Evolutionary conservation across 306 rosid species (phyloP), one percentile per base, ranked within the genome.

Genomic region (Albizia julibrissin): DNA sequence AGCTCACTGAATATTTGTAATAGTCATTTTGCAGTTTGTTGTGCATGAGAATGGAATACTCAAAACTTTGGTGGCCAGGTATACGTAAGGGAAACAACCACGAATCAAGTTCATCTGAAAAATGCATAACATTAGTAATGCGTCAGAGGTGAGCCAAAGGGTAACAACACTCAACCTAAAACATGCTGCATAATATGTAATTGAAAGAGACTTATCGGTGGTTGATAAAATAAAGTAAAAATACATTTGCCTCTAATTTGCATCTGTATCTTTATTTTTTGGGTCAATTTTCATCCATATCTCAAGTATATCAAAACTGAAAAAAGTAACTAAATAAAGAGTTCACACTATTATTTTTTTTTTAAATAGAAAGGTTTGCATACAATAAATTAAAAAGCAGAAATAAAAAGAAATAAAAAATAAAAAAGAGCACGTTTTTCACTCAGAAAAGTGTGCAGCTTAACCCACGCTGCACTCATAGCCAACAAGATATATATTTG

Each of bases 1-100:
- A 78, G 82, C 85, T 91, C 76, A 90, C 85, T 26, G 98, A 92
- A 59, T 80, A 68, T 81, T 69, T 82, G 69, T 88, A 89, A 67
- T 89, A 52, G 58, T 5, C 9, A 50, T 18, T 3, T 1, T 14
- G 22, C 58, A 16, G 58, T 50, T 18, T 19, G 1, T 16, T 19
- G 10, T 6, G n/a, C 22, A 18, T 6, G 8, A 6, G 16, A 18
- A 50, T 50, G 58, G 16, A 50, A 50, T 18, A 5, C 58, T 18
- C 22, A 15, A 50, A 50, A 50, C 58, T 18, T 15, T 50, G 1
- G n/a, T 15, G 58, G 58, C 18, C 58, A 50, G 22, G 9, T 13
- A 50, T 3, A 50, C 1, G 22, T 16, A 50, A 50, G n/a, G 58
- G 22, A 14, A 50, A 50, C 58, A 19, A 19, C 58, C 22, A 15